Evolutionary conservation across 2,329 filamentous ascomycete genomes (phyloP), one percentile per base, ranked within the genome.

Genomic region (Geosmithia flava): DNA sequence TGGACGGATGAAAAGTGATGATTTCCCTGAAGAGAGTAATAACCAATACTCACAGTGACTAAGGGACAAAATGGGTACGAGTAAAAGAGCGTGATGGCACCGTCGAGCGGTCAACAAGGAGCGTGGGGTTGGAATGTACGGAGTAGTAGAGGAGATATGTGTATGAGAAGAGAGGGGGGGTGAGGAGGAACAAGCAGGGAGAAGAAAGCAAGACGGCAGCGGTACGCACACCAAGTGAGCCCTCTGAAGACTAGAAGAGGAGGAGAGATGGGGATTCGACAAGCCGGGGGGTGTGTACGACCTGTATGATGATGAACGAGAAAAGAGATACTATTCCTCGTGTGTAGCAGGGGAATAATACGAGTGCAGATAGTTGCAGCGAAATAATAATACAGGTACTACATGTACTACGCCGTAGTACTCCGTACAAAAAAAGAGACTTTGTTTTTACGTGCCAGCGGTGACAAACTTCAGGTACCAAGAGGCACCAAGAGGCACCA

Each of bases 31-130:
- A 13, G 33, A 19, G 30, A 27, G 23, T 27, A n/a, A n/a, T n/a
- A 23, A 20, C 7, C 11, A n/a, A 23, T 27, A 48, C 47, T 48
- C 41, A 48, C 47, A 48, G 33, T 48, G 47, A 48, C 41, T 44
- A 20, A 4, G 30, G 17, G 42, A 42, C 7, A 43, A 30, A 16
- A 44, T 7, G 13, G 17, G 33, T 8, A 39, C 16, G n/a, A 33
- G 20, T 2, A n/a, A 47, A 41, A 42, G 44, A 17, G 19, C 17
- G 20, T 37, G 27, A 7, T n/a, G 44, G 13, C 11, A 11, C 3
- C 33, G 33, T 15, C 16, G 27, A 46, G 33, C 33, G 33, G 33
- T 37, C 33, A 46, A 19, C 23, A 46, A 27, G 15, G 27, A 46
- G 17, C 41, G 17, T 42, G 41, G 41, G 17, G 41, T 20, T 42